Percentiles rank a stretch among this genome's conserved stretches.
phyloP scores from a whole-genome alignment of 177 flowering plant genomes.

The Vitis hybrid region DNA sequence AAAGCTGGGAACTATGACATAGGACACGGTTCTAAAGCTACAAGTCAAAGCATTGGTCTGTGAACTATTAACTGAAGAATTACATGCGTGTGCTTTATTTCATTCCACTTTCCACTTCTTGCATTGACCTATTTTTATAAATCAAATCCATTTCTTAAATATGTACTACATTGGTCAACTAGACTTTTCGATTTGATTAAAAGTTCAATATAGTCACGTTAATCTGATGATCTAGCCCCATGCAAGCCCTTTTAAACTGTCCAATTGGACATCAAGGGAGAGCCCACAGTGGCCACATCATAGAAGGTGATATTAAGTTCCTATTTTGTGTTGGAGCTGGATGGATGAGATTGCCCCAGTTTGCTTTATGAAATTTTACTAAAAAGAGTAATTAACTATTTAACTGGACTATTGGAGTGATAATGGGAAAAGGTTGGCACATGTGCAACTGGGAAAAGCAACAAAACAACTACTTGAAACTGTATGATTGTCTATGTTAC shows the following conservation, averaged over 20 bases:
- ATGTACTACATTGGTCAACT: background rate
- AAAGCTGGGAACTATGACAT: constrained; percentile 79
- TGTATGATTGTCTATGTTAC: background rate
- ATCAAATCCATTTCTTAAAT: background rate
- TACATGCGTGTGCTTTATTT: too few relatives aligned
- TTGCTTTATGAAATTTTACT: too few relatives aligned
- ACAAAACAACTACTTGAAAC: too few relatives aligned
- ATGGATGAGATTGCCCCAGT: too few relatives aligned
- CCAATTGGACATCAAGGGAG: background rate
- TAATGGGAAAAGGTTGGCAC: too few relatives aligned
- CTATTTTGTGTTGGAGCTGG: too few relatives aligned
- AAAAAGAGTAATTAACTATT: too few relatives aligned
- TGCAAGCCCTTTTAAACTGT: background rate
- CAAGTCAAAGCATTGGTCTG: constrained; percentile 41
- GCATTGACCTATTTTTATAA: background rate
- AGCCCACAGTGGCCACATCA: background rate
- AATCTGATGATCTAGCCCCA: background rate
- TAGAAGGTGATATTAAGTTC: background rate
- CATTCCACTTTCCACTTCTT: too few relatives aligned
- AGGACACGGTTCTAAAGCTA: constrained; percentile 29
- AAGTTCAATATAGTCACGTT: background rate
- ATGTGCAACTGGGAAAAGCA: too few relatives aligned
- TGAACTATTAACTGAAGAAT: background rate
- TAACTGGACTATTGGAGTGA: too few relatives aligned
- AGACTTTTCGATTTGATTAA: background rate